A percentile compares a stretch with the other conserved stretches of the same genome.
phyloP scores from a whole-genome alignment of 2,329 filamentous ascomycete genomes.

The Aspergillus spinulosporus region DNA sequence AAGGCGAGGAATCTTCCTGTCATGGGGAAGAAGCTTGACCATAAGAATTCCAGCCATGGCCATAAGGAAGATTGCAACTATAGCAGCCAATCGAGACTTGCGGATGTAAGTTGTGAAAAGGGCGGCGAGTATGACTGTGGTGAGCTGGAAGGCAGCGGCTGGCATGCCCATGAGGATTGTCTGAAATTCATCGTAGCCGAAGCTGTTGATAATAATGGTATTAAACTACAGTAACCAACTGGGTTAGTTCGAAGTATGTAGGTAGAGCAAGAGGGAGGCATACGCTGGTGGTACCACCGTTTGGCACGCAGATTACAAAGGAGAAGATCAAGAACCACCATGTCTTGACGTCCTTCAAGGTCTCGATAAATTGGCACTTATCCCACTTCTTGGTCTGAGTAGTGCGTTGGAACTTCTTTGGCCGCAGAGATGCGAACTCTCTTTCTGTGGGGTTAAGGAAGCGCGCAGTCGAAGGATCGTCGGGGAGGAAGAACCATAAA shows the following conservation, averaged over 20 bases:
- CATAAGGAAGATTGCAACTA: constrained; percentile 20
- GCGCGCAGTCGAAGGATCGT: constrained; percentile 14
- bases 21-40: constrained; percentile 22
- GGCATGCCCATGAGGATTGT: constrained; percentile 27
- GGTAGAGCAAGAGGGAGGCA: no score
- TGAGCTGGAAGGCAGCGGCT: constrained; percentile 22
- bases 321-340: constrained; percentile 32
- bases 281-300: constrained; percentile 23
- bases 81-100: constrained; percentile 20
- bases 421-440: constrained; percentile 13
- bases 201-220: constrained; percentile 24
- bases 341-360: constrained; percentile 3
- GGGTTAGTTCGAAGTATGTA: not conserved
- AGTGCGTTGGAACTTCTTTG: constrained; percentile 9
- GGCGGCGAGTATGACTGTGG: constrained; percentile 22
- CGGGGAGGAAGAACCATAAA: constrained; percentile 14
- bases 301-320: constrained; percentile 21
- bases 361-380: constrained; percentile 3
- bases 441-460: constrained; percentile 16
- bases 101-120: constrained; percentile 19
- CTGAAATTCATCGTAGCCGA: constrained; percentile 25
- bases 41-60: constrained; percentile 24
- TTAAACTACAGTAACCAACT: constrained; percentile 15
- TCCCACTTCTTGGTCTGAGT: constrained; percentile 7
- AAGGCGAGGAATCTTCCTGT: constrained; percentile 20